Evolutionary conservation across 306 rosid genomes (phyloP), one percentile per base, ranked within the genome.

Genomic region (Quercus gilva): DNA sequence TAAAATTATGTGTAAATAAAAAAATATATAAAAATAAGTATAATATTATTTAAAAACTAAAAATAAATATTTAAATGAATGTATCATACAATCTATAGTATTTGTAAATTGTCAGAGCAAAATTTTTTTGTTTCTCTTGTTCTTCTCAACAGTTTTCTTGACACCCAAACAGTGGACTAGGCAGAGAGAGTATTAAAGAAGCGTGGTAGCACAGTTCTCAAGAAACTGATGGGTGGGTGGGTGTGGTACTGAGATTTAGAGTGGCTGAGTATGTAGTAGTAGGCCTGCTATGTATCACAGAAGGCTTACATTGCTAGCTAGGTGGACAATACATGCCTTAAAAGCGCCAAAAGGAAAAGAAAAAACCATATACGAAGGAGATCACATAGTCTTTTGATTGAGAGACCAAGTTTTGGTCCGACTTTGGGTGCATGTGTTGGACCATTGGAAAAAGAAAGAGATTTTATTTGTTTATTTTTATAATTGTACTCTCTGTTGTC

Each of bases 321-420:
- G 26, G 25, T 59, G 23, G 71, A 1, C 23, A n/a, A 11, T 37
- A 78, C 85, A 64, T 77, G 79, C 85, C 82, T 55, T 60, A 71
- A 73, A 71, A 76, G 81, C 52, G 17, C 6, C 21, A 26, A 17
- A 45, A 15, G 49, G 55, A n/a, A 53, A 9, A 18, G 77, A 12
- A 15, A 4, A 67, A 67, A 18, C 11, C 64, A 20, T 58, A 58
- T 53, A 45, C 74, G 82, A 51, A 77, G 63, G 59, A 77, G 63
- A 70, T 76, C 67, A 60, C 26, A 19, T 15, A 13, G 15, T 49
- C 53, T 55, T 69, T 63, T 60, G 59, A 26, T 28, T 13, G 20
- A 56, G 69, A 76, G 73, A 69, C 76, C 80, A 33, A 12, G 55
- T 26, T 56, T 12, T 69, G 55, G 20, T 52, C 69, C 76, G 52